Percentiles rank a stretch among this genome's conserved stretches.
Conservation (phyloP, 2,329 filamentous ascomycete genomes). For the Penicillium brevicompactum region DNA sequence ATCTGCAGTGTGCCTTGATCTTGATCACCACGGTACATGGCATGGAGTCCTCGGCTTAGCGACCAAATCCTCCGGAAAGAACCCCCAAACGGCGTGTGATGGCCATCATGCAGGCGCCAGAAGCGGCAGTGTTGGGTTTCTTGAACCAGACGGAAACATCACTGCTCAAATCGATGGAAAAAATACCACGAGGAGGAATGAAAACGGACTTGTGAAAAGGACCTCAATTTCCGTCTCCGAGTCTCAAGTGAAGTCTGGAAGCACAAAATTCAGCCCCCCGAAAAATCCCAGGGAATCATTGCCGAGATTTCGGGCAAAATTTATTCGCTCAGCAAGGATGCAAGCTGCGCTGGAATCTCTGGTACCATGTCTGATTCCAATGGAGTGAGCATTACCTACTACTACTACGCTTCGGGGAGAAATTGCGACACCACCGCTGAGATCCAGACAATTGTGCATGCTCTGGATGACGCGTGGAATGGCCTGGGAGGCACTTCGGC, state of each 20-base stretch:
- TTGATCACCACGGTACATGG: slow-evolving; percentile 6
- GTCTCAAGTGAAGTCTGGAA: neutral
- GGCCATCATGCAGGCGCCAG: slow-evolving; percentile 1
- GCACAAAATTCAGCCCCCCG: neutral
- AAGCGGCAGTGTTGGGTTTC: neutral
- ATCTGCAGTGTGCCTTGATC: slow-evolving; percentile 1
- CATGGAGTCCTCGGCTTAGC: slow-evolving; percentile 4
- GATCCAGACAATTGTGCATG: neutral
- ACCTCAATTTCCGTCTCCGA: neutral
- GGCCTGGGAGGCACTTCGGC: neutral
- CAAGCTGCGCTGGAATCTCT: neutral
- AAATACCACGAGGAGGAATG: neutral
- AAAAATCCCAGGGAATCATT: slow-evolving; percentile 2
- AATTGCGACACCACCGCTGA: slow-evolving; percentile 10
- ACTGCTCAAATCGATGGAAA: neutral
- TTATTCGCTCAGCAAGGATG: neutral
- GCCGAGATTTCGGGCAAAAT: neutral
- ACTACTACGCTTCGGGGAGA: neutral
- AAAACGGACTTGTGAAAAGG: neutral
- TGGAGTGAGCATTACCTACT: slow-evolving; percentile 2
- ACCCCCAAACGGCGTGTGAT: neutral
- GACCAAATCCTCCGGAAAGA: neutral
- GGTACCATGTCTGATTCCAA: neutral
- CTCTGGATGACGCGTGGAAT: slow-evolving; percentile 6
- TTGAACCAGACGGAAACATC: neutral